A percentile compares a stretch with the other conserved stretches of the same genome.
Conservation (phyloP, 164 flowering plant species). For the Vitis rupestris region DNA sequence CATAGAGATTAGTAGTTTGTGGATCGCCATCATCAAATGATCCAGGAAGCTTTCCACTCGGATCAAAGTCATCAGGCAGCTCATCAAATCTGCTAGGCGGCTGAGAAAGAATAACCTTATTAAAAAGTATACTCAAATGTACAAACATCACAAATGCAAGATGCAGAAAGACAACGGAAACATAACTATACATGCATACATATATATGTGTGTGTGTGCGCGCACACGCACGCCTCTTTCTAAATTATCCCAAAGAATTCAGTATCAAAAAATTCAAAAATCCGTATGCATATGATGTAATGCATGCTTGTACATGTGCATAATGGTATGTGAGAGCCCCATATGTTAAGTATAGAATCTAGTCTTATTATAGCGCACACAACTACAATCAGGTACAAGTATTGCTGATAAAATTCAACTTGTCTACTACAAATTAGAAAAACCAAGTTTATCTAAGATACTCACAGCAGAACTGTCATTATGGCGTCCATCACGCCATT, state of each 20-base stretch:
- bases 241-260: too few relatives aligned
- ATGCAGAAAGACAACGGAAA: neutral
- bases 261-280: too few relatives aligned
- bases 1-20: conserved; percentile 97
- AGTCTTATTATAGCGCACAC: too few relatives aligned
- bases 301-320: too few relatives aligned
- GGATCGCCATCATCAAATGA: conserved; percentile 99
- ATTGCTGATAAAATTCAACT: neutral
- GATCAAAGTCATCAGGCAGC: conserved; percentile 95
- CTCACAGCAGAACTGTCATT: conserved; percentile 75
- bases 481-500: conserved; percentile 75
- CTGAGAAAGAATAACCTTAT: conserved; percentile 30
- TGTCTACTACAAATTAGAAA: neutral
- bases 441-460: conserved; percentile 2
- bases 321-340: too few relatives aligned
- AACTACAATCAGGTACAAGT: too few relatives aligned
- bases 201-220: too few relatives aligned
- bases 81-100: conserved; percentile 89
- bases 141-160: neutral
- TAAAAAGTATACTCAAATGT: neutral
- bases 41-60: conserved; percentile 85
- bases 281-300: too few relatives aligned
- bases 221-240: too few relatives aligned
- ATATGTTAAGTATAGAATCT: too few relatives aligned
- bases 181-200: neutral